phyloP scores from a whole-genome alignment of 306 rosid genomes.

The Cicer yamashitae region DNA sequence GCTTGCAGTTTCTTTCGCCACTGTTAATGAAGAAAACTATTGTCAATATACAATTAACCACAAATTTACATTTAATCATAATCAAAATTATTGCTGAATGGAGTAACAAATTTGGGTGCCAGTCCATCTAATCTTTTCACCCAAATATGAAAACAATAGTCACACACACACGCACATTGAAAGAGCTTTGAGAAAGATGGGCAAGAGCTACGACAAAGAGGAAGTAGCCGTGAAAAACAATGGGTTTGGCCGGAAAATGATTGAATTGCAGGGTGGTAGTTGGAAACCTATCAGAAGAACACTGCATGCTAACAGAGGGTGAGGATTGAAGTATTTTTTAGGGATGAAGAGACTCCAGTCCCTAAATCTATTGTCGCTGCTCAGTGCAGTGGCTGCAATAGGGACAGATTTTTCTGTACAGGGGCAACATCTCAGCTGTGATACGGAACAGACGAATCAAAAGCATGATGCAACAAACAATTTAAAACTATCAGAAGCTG shows the following conservation, averaged over 20 bases:
- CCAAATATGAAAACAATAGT: not conserved
- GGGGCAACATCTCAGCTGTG: not conserved
- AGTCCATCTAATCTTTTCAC: not conserved
- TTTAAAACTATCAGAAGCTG: not conserved
- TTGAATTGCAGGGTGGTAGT: not conserved
- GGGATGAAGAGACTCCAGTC: not conserved
- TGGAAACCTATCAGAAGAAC: not conserved
- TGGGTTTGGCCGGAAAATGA: not conserved
- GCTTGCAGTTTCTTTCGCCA: constrained; percentile 88
- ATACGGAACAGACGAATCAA: not conserved
- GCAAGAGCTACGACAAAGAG: constrained; percentile 1
- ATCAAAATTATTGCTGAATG: not conserved
- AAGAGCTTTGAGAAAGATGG: not conserved
- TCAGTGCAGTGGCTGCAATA: not conserved
- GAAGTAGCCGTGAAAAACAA: not conserved
- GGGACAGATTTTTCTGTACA: not conserved
- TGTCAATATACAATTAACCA: constrained; percentile 27
- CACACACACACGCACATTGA: not conserved
- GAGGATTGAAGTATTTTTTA: not conserved
- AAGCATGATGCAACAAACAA: not conserved
- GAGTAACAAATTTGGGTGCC: not conserved
- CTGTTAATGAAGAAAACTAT: constrained; percentile 56
- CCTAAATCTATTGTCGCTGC: not conserved
- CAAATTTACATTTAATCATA: not conserved
- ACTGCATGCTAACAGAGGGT: not conserved